Evolutionary conservation across 129 eudicot genomes (phyloP).

Genomic region (Escallonia herrerae): DNA sequence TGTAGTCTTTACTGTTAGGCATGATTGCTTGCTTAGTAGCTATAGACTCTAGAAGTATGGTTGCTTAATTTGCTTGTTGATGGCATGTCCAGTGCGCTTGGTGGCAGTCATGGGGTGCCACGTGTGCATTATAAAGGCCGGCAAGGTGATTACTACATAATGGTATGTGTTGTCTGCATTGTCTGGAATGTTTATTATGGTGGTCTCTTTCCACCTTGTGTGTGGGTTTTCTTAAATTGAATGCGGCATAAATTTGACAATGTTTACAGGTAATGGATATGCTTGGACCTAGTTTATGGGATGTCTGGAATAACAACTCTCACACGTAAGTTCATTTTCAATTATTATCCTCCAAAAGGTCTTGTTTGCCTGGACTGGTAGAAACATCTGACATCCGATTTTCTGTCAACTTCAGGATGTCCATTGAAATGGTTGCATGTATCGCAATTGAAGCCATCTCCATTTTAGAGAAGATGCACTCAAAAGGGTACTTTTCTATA

Average conservation of each 20-base stretch:
- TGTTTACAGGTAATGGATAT: conserved; percentile 78
- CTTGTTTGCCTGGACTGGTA: too few species aligned
- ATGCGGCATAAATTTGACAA: not conserved
- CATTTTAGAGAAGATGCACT: conserved; percentile 84
- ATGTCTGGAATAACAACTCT: conserved; percentile 60
- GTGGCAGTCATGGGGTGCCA: conserved; percentile 93
- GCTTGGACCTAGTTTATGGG: conserved; percentile 93
- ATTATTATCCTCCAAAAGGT: too few species aligned
- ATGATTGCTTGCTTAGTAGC: too few species aligned
- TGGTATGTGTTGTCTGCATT: conserved; percentile 36
- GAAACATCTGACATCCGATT: not conserved
- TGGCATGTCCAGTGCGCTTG: conserved; percentile 48
- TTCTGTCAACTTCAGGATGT: conserved; percentile 54
- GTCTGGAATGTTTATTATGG: not conserved
- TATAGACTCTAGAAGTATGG: not conserved
- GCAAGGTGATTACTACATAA: conserved; percentile 72
- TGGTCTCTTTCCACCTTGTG: not conserved
- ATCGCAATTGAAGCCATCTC: conserved; percentile 92
- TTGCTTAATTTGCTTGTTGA: not conserved
- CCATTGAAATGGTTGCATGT: conserved; percentile 91
- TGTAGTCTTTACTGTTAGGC: not conserved
- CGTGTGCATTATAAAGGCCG: conserved; percentile 80
- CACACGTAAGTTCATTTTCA: conserved; percentile 37
- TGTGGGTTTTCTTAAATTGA: not conserved
- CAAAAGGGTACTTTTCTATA: conserved; percentile 50